phyloP scores from a whole-genome alignment of 148 eudicot species.

The Camellia granthamiana region DNA sequence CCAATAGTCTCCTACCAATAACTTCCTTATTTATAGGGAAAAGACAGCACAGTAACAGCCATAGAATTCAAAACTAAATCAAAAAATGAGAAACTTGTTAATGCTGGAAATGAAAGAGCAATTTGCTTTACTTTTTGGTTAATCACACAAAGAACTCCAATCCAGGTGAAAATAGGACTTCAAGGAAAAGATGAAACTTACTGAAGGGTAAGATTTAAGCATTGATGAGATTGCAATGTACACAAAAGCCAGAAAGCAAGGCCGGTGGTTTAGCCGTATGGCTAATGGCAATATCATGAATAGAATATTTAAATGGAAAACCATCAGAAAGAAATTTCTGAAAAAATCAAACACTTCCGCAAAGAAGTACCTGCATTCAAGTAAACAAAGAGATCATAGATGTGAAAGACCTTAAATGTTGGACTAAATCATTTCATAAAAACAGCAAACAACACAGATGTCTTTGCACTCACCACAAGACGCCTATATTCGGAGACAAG shows the following conservation, averaged over 20 bases:
- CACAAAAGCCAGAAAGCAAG: slow-evolving; percentile 86
- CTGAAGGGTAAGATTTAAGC: slow-evolving; percentile 97
- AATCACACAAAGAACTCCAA: not conserved
- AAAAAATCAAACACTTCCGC: slow-evolving; percentile 98
- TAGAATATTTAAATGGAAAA: slow-evolving; percentile 79
- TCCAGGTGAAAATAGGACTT: not conserved
- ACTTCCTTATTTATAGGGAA: not conserved
- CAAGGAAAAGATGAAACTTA: slow-evolving; percentile 35
- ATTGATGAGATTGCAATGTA: slow-evolving; percentile 83
- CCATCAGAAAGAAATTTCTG: slow-evolving; percentile 87
- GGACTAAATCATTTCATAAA: not conserved
- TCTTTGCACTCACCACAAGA: slow-evolving; percentile 64
- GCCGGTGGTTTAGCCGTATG: slow-evolving; percentile 82
- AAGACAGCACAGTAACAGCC: not conserved
- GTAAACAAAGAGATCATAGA: slow-evolving; percentile 16
- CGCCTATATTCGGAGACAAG: slow-evolving; percentile 91
- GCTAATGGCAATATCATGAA: slow-evolving; percentile 95
- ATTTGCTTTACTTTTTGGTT: not conserved
- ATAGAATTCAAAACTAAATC: not conserved
- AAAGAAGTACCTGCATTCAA: slow-evolving; percentile 91
- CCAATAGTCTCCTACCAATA: not conserved
- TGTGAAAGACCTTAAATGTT: not conserved
- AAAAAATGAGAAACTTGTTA: not conserved
- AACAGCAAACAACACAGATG: not conserved
- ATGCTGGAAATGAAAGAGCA: not conserved